Base-by-base conservation (phyloP, 106 monocot species). In the Dendrobium chrysotoxum region DNA sequence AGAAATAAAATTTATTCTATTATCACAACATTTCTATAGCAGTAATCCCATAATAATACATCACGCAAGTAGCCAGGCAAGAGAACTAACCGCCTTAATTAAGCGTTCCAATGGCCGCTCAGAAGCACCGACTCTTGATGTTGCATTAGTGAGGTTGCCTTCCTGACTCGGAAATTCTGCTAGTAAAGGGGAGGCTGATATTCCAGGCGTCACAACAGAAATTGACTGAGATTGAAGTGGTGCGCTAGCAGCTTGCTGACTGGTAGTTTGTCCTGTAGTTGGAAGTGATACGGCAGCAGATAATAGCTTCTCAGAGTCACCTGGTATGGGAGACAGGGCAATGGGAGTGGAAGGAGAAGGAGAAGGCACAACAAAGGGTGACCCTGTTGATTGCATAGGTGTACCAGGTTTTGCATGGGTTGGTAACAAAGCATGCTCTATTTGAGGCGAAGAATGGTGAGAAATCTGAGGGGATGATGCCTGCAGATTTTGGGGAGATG, bases 391-490 rank as follows among this genome's bases (percentile, higher is more conserved):
- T 85, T 91, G 99, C 58, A 90, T 72, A 76, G 92, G 91, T 39
- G 91, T 90, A 80, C 89, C 89, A 79, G 84, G 40, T 88, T 99
- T 99, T 72, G 91, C 28, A 83, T 88, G 79, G 61, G 88, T 83
- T 25, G 92, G 83, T 78, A 91, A 77, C 21, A 91, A 47, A 68
- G 42, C 70, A 72, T 91, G 92, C 80, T 98, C 95, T 71, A 93
- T 74, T 81, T 95, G 95, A 85, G 98, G 92, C 44, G 98, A 95
- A 71, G 92, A 98, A 80, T 92, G 88, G 80, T 95, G 95, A 64
- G 98, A 98, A 78, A 99, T 86, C 81, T 94, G 95, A 55, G 98
- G 98, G 4, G 98, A 95, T 79, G 91, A 87, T 55, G 85, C 89
- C 77, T 92, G 98, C 73, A 91, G 79, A 40, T 86, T 95, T 81